Conservation (phyloP, 148 eudicot genomes). For the Amaranthus hypochondriacus region DNA sequence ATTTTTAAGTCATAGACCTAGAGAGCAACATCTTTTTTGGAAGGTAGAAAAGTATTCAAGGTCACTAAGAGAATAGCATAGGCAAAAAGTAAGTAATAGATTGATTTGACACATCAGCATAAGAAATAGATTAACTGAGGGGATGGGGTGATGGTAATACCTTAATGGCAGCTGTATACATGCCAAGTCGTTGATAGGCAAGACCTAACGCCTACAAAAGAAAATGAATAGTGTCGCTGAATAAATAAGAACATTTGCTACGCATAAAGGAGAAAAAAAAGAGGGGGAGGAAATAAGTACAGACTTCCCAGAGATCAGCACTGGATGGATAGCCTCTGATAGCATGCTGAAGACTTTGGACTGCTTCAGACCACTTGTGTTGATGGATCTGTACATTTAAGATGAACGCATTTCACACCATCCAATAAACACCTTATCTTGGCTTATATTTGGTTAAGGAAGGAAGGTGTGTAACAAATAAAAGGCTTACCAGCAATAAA, state of each 20-base stretch:
- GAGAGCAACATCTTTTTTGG: not conserved
- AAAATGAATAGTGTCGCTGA: slow-evolving; percentile 6
- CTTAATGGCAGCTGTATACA: slow-evolving; percentile 97
- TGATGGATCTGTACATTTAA: slow-evolving; percentile 57
- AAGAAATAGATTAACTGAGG: not conserved
- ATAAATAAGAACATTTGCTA: not conserved
- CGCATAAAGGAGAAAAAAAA: not conserved
- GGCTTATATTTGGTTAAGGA: not conserved
- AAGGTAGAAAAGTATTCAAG: not conserved
- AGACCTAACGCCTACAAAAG: slow-evolving; percentile 69
- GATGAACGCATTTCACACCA: not conserved
- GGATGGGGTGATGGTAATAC: slow-evolving; percentile 30
- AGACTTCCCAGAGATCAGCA: slow-evolving; percentile 96
- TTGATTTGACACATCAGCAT: not conserved
- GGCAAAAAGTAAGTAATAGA: not conserved
- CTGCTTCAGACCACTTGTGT: slow-evolving; percentile 83
- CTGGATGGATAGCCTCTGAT: slow-evolving; percentile 79
- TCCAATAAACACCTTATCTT: not conserved
- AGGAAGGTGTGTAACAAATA: not conserved
- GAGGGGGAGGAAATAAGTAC: slow-evolving; percentile 23
- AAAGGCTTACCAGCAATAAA: slow-evolving; percentile 58
- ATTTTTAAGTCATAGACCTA: not conserved
- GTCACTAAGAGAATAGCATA: not conserved
- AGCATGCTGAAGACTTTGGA: slow-evolving; percentile 82
- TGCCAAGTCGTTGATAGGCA: slow-evolving; percentile 83